Evolutionary conservation across 345 rosid genomes (phyloP).

Genomic region (Hibiscus trionum): DNA sequence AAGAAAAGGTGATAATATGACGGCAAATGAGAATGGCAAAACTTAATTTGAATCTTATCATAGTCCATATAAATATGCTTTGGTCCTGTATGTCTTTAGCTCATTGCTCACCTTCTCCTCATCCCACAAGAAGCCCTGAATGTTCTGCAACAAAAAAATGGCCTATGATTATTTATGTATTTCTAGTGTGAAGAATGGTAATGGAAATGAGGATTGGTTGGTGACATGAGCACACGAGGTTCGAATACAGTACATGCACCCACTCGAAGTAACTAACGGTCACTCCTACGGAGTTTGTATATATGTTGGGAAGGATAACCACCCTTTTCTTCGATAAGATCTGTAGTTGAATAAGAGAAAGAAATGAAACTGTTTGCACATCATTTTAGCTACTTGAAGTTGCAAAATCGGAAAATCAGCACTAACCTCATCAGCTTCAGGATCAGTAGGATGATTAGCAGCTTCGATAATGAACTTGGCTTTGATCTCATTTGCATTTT

Average conservation of each 20-base stretch:
- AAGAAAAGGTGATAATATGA: too few species aligned
- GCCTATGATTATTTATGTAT: too few species aligned
- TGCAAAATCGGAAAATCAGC: neutral
- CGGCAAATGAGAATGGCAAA: too few species aligned
- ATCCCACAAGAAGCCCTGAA: too few species aligned
- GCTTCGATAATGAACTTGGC: conserved; percentile 87
- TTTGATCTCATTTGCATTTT: conserved; percentile 81
- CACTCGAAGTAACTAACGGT: neutral
- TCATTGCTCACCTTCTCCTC: too few species aligned
- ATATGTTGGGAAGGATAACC: neutral
- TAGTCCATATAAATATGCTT: too few species aligned
- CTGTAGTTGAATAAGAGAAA: neutral
- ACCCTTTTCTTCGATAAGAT: neutral
- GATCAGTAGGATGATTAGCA: conserved; percentile 65
- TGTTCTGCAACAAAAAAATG: too few species aligned
- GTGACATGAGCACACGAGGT: too few species aligned
- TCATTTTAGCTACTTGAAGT: neutral
- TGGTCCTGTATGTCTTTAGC: too few species aligned
- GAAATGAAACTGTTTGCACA: neutral
- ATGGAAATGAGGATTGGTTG: too few species aligned
- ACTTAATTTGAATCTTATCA: too few species aligned
- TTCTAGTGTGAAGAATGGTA: too few species aligned
- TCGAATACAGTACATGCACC: neutral
- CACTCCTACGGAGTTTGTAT: neutral
- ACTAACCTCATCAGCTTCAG: neutral